These are phyloP conservation scores for Ophiostoma sp. DNA, from an alignment of 2,329 filamentous ascomycete species.

Conservation along the genomic window DNA sequence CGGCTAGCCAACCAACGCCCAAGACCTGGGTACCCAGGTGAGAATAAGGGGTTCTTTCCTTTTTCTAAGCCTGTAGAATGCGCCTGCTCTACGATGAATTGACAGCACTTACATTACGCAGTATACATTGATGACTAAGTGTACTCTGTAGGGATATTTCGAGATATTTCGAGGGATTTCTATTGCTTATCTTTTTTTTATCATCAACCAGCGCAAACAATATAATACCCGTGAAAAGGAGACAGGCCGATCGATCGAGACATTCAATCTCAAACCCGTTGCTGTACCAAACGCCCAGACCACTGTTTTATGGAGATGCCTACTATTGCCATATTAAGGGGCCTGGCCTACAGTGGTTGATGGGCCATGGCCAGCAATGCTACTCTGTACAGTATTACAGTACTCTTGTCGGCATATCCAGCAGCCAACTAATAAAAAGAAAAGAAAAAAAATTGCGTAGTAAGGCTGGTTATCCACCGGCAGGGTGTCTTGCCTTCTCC, in stretches of 20 bases:
- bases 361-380: not conserved
- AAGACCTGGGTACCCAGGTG: not conserved
- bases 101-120: no score
- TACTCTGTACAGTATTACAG: not conserved
- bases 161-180: not conserved
- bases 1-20: slow-evolving; percentile 27
- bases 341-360: not conserved
- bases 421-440: not conserved
- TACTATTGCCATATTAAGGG: not conserved
- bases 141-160: not conserved
- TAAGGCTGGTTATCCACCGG: slow-evolving; percentile 9
- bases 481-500: slow-evolving; percentile 13
- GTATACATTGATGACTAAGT: not conserved
- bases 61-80: no score
- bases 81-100: no score
- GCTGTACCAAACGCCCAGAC: slow-evolving; percentile 18
- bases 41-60: slow-evolving; percentile 3
- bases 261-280: not conserved
- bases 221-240: not conserved
- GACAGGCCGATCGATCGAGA: slow-evolving; percentile 1
- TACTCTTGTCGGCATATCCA: no score
- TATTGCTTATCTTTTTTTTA: not conserved
- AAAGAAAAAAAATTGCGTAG: not conserved
- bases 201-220: not conserved
- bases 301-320: slow-evolving; percentile 12